A percentile compares a stretch with the other conserved stretches of the same genome.
Evolutionary conservation across 352 stramenopile species (phyloP).

Genomic region (Pythium rhizo-oryzae): DNA sequence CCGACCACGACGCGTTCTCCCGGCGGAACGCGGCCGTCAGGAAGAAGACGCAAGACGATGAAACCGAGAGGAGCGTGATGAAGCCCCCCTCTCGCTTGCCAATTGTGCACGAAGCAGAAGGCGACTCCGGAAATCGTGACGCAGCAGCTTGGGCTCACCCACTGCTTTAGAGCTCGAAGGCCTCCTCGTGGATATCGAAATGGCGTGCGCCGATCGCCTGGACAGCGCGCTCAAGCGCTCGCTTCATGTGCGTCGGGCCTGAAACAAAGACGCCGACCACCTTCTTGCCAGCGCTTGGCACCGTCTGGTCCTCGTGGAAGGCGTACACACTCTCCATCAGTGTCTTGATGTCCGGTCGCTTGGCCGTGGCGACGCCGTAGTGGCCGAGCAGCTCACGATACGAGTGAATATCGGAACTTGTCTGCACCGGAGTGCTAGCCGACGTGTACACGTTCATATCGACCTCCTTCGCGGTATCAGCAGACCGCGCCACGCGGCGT

Average conservation of each 20-base stretch:
- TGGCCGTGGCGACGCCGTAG: constrained; percentile 17
- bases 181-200: constrained; percentile 27
- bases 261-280: constrained; percentile 31
- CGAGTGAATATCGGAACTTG: constrained; percentile 6
- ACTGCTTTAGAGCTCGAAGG: constrained; percentile 17
- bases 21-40: no score
- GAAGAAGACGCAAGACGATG: no score
- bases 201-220: constrained; percentile 11
- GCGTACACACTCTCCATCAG: background rate
- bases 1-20: no score
- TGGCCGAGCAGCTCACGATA: constrained; percentile 26
- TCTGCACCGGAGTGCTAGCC: no score
- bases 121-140: no score
- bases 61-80: no score
- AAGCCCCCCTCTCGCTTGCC: no score
- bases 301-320: constrained; percentile 5
- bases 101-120: no score
- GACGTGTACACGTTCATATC: constrained; percentile 4
- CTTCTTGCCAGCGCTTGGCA: constrained; percentile 2
- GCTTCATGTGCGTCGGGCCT: constrained; percentile 25
- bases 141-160: no score
- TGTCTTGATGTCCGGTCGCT: constrained; percentile 13
- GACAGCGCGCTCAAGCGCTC: constrained; percentile 18
- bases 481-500: background rate
- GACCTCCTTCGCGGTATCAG: background rate